Evolutionary conservation across 495 filamentous ascomycete species (phyloP), one percentile per base, ranked within the genome.

Genomic region (Cercophora samala): DNA sequence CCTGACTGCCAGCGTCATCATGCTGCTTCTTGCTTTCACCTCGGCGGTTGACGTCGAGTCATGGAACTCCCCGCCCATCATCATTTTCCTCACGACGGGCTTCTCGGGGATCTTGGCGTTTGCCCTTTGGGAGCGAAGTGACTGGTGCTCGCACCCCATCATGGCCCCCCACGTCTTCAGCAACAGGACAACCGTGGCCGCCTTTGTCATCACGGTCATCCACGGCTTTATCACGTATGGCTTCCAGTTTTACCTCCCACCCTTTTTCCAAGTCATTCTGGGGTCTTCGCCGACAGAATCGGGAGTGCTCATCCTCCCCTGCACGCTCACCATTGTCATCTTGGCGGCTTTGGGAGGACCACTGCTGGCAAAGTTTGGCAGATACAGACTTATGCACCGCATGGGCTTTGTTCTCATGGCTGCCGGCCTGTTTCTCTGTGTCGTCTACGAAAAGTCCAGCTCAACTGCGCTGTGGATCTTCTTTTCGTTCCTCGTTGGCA

Each of bases 191-290:
- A 73, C 78, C 1, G 60, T 71, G 1, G 71, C 75, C 17, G 74
- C 69, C 51, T 66, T 75, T n/a, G 37, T 52, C 46, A 56, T 75
- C 60, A 75, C 73, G n/a, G 37, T 66, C n/a, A 32, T 75, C 56
- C 73, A 75, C 62, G 73, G 73, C 51, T 75, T 75, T 51, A 46
- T 75, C 46, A 75, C 73, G 4, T 73, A 75, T 53, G 82, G 77
- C 72, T 75, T 74, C 26, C 72, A 75, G 37, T 84, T 79, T 69
- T 85, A 85, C 70, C 69, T 84, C 0, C 79, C 82, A 0, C 72
- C 85, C 2, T 85, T 83, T 70, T 85, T 85, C 74, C 81, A 83
- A 55, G 72, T 73, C 2, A 73, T 83, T 6, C 71, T 78, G 1
- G 68, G 69, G 0, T 67, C 69, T 5, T 72, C 73, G 3, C 73